phyloP scores from a whole-genome alignment of 2,329 filamentous ascomycete genomes.

The Anisogramma anomala region DNA sequence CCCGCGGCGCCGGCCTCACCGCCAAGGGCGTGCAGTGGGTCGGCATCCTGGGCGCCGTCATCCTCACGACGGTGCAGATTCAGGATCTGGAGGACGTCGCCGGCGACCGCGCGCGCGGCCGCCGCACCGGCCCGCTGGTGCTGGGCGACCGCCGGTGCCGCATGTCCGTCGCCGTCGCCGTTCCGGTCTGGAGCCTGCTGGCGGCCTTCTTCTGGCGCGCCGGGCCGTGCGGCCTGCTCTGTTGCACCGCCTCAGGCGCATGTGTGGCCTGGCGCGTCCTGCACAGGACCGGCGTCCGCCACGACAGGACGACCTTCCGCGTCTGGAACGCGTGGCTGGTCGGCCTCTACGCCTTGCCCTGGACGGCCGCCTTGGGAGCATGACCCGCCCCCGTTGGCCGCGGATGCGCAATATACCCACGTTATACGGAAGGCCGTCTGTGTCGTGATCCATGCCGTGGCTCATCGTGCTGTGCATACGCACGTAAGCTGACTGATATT shows the following conservation, averaged over 20 bases:
- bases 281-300: constrained; percentile 4
- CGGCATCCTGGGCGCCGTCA: constrained; percentile 9
- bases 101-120: constrained; percentile 16
- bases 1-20: no score
- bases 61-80: constrained; percentile 19
- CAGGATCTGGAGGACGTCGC: constrained; percentile 20
- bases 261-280: constrained; percentile 9
- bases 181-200: neutral
- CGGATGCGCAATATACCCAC: no score
- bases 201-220: neutral
- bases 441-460: no score
- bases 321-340: constrained; percentile 21
- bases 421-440: no score
- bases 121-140: constrained; percentile 17
- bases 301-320: constrained; percentile 17
- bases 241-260: neutral
- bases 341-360: neutral
- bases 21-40: no score
- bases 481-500: no score
- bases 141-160: neutral
- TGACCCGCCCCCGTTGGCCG: no score
- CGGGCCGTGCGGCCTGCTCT: neutral
- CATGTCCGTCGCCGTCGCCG: neutral
- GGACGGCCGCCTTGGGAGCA: no score
- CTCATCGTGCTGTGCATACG: no score